These are phyloP conservation scores for Botrytis squamosa DNA, from an alignment of 2,329 filamentous ascomycete species.

Conservation along the genomic window DNA sequence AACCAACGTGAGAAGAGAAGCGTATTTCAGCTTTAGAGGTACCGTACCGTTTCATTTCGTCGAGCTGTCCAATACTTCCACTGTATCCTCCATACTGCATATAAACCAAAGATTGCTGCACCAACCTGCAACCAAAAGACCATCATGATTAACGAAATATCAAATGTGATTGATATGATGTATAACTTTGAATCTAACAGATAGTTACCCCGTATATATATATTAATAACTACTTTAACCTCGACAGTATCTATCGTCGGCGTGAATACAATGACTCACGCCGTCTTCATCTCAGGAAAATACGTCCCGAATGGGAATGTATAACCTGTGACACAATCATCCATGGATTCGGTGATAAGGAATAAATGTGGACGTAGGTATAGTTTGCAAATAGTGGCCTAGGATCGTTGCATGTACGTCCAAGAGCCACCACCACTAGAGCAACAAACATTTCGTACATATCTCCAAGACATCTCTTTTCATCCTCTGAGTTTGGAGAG, in stretches of 20 bases:
- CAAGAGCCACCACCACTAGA: too few species aligned
- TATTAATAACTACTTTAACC: background rate
- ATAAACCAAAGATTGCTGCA: background rate
- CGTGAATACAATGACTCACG: background rate
- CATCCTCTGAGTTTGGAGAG: background rate
- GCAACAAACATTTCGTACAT: background rate
- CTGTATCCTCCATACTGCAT: constrained; percentile 2
- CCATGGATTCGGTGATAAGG: background rate
- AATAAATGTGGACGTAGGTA: background rate
- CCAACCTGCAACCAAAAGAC: constrained; percentile 8
- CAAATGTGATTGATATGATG: background rate
- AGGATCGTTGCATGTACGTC: background rate
- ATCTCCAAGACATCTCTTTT: background rate
- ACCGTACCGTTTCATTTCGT: background rate
- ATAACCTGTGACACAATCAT: background rate
- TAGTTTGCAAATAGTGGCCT: background rate
- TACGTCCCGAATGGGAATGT: constrained; percentile 9
- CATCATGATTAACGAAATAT: background rate
- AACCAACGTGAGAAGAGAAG: background rate
- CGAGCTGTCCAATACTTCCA: background rate
- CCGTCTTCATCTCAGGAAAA: constrained; percentile 11
- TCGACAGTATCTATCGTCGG: background rate
- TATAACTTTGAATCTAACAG: background rate
- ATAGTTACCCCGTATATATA: background rate
- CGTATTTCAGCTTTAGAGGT: background rate